Base-by-base conservation (phyloP, 257 asterid genomes). In the Euphrasia confusa region DNA sequence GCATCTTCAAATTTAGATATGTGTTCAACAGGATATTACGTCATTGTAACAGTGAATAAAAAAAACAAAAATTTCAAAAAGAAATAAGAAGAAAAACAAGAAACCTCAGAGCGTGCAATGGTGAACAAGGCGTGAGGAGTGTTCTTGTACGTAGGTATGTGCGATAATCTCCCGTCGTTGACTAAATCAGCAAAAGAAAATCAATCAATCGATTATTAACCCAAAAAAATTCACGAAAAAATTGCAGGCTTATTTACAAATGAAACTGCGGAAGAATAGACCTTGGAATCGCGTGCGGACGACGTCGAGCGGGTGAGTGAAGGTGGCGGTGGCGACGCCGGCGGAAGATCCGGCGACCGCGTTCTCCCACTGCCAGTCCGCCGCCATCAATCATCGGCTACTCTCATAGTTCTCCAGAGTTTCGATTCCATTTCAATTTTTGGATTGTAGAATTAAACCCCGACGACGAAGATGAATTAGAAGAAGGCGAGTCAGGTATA, bases 251-350 rank as follows among this genome's bases (percentile, higher is more conserved):
- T 52, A 3, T 52, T 13, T 26, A 21, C 50, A 30, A 42, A 58
- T 5, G 2, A 40, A 56, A 62, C 5, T 10, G 61, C 44, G 14
- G 4, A 56, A 24, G 10, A n/a, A n/a, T n/a, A n/a, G n/a, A 86
- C 95, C 96, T 82, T 93, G 97, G 77, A 93, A 93, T 74, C 97
- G 80, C 13, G 97, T 93, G 53, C 96, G 99, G 62, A 93, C 79
- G 73, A 92, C 97, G 81, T 93, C 97, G 69, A 92, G 92, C 2
- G 99, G 97, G 64, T 89, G 99, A 67, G 94, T 61, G 72, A 84
- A 84, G 65, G 85, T 59, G 79, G 77, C 96, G 47, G 96, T 87
- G 72, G 95, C 91, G 35, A 93, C 78, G 35, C 97, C 97, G 26
- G 97, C 95, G 30, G 80, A 73, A 70, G 97, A 79, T 33, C 97